Evolutionary conservation across 345 rosid species (phyloP).

Genomic region (Cochlearia excelsa): DNA sequence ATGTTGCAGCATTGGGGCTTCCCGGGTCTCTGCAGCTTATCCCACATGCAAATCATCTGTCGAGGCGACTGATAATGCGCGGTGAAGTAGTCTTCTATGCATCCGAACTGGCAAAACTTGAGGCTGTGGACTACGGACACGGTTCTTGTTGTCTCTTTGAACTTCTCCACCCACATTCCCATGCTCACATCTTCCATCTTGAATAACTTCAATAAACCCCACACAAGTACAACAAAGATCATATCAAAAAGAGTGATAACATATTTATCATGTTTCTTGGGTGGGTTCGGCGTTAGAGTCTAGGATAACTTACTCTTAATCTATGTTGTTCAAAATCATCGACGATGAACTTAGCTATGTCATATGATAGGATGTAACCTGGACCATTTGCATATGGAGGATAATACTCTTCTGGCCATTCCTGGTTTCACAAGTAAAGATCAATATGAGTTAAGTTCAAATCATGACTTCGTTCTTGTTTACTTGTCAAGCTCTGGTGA

Average conservation of each 20-base stretch:
- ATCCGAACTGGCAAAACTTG: slow-evolving; percentile 90
- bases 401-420: slow-evolving; percentile 97
- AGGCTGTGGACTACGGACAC: slow-evolving; percentile 78
- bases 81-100: slow-evolving; percentile 80
- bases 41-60: slow-evolving; percentile 94
- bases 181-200: slow-evolving; percentile 42
- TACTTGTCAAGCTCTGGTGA: slow-evolving; percentile 2
- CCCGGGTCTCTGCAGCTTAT: slow-evolving; percentile 55
- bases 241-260: too few relatives aligned
- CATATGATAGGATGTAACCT: slow-evolving; percentile 79
- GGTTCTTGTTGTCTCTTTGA: slow-evolving; percentile 59
- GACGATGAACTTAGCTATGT: slow-evolving; percentile 68
- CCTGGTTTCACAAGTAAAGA: slow-evolving; percentile 43
- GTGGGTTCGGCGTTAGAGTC: too few relatives aligned
- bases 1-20: slow-evolving; percentile 85
- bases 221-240: neutral
- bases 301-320: slow-evolving; percentile 55
- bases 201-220: slow-evolving; percentile 56
- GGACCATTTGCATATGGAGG: slow-evolving; percentile 99
- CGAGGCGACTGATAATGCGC: slow-evolving; percentile 97
- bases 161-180: slow-evolving; percentile 99
- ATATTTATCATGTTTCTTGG: too few relatives aligned
- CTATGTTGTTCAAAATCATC: slow-evolving; percentile 71
- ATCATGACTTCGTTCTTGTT: too few relatives aligned
- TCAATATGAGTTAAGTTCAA: too few relatives aligned